phyloP scores from a whole-genome alignment of 2,329 filamentous ascomycete species.

The Moelleriella libera region DNA sequence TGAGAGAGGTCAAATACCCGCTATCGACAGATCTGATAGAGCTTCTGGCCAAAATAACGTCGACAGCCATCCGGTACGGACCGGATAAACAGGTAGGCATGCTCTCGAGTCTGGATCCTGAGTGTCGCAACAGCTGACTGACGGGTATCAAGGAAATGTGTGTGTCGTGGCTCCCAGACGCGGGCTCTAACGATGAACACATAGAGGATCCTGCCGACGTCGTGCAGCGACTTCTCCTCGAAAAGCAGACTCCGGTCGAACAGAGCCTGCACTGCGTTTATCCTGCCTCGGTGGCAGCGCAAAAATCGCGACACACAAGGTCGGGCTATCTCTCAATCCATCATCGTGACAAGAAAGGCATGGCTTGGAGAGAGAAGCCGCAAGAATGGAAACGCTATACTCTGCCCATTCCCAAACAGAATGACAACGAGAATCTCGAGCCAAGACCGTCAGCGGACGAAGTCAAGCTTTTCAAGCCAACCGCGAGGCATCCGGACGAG shows the following conservation, averaged over 20 bases:
- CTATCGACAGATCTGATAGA: slow-evolving; percentile 11
- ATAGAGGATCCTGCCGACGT: slow-evolving; percentile 28
- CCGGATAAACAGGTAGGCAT: slow-evolving; percentile 9
- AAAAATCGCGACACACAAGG: neutral
- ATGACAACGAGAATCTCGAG: neutral
- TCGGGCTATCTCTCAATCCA: slow-evolving; percentile 8
- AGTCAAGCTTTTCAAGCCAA: neutral
- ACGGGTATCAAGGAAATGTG: slow-evolving; percentile 11
- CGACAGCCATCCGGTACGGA: slow-evolving; percentile 13
- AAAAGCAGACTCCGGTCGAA: slow-evolving; percentile 5
- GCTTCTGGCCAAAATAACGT: slow-evolving; percentile 18
- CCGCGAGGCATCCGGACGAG: neutral
- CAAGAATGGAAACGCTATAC: slow-evolving; percentile 16
- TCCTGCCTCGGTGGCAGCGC: neutral
- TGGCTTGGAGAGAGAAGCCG: slow-evolving; percentile 21
- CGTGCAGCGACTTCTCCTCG: slow-evolving; percentile 29
- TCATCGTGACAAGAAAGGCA: slow-evolving; percentile 16
- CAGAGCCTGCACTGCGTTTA: neutral
- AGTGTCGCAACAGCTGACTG: neutral
- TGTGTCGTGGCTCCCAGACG: slow-evolving; percentile 28
- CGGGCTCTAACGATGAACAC: slow-evolving; percentile 2
- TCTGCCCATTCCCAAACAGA: slow-evolving; percentile 6
- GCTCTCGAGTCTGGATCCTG: neutral
- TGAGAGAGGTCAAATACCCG: slow-evolving; percentile 7
- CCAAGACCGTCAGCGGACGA: neutral